These are phyloP conservation scores for Aureobasidium sp. DNA, from an alignment of 2,329 filamentous ascomycete species.

Conservation along the genomic window DNA sequence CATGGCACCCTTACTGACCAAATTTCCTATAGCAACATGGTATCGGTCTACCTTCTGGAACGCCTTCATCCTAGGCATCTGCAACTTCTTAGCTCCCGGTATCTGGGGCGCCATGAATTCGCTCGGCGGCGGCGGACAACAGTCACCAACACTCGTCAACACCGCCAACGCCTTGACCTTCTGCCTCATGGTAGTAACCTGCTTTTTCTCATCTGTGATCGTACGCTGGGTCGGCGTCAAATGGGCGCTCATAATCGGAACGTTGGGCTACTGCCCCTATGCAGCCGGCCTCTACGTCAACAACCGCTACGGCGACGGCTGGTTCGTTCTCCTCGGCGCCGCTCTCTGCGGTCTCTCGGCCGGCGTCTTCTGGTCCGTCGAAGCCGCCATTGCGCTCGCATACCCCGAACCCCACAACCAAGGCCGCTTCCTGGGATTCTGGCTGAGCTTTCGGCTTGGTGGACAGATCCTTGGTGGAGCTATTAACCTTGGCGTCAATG, in stretches of 20 bases:
- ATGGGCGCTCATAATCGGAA: constrained; percentile 63
- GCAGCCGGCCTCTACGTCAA: constrained; percentile 66
- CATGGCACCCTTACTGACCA: background rate
- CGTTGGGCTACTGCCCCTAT: constrained; percentile 64
- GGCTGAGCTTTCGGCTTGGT: constrained; percentile 55
- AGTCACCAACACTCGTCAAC: constrained; percentile 61
- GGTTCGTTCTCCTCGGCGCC: constrained; percentile 62
- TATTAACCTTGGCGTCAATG: constrained; percentile 63
- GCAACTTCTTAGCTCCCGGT: constrained; percentile 63
- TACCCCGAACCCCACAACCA: constrained; percentile 66
- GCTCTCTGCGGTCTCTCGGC: constrained; percentile 64
- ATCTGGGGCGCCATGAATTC: constrained; percentile 67
- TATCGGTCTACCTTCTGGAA: constrained; percentile 67
- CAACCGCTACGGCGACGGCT: constrained; percentile 61
- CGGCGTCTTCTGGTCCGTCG: constrained; percentile 69
- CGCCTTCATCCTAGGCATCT: constrained; percentile 62
- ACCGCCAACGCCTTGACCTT: constrained; percentile 66
- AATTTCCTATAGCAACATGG: constrained; percentile 34
- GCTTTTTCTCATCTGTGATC: constrained; percentile 57
- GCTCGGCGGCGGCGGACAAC: constrained; percentile 61
- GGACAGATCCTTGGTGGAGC: constrained; percentile 67
- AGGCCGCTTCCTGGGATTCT: constrained; percentile 59
- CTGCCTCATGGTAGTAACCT: constrained; percentile 65
- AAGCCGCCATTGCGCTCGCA: constrained; percentile 64
- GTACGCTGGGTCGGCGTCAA: constrained; percentile 65